A percentile compares a stretch with the other conserved stretches of the same genome.
Evolutionary conservation across 2,329 filamentous ascomycete genomes (phyloP).

Genomic region (Geosmithia putterillii): DNA sequence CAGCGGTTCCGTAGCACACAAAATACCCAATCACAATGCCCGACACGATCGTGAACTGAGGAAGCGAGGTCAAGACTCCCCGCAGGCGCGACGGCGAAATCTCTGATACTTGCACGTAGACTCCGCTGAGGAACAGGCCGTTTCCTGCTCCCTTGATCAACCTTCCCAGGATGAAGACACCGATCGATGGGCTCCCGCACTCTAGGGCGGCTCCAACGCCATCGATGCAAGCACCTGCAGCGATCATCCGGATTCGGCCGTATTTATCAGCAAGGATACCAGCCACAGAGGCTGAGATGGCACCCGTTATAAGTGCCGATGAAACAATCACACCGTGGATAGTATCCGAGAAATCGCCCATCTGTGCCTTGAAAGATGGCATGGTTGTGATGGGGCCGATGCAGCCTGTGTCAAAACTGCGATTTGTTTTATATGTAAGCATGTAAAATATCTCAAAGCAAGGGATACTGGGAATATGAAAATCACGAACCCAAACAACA

Average conservation of each 20-base stretch:
- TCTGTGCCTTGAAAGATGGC: constrained; percentile 13
- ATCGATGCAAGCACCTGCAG: constrained; percentile 35
- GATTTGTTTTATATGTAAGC: neutral
- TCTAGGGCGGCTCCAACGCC: constrained; percentile 39
- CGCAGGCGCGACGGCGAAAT: constrained; percentile 39
- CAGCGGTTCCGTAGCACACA: constrained; percentile 41
- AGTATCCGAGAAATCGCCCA: constrained; percentile 36
- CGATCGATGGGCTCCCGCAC: constrained; percentile 29
- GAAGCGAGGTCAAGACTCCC: constrained; percentile 36
- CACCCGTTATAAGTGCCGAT: constrained; percentile 43
- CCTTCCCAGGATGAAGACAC: constrained; percentile 42
- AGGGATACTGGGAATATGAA: no score
- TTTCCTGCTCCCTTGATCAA: constrained; percentile 45
- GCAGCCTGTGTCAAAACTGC: constrained; percentile 15
- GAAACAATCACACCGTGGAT: constrained; percentile 47
- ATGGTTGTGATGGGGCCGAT: constrained; percentile 20
- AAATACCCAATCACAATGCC: constrained; percentile 46
- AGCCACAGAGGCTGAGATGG: constrained; percentile 43
- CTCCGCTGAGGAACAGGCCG: constrained; percentile 43
- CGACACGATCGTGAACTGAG: constrained; percentile 37
- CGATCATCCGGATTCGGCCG: constrained; percentile 25
- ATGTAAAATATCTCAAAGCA: neutral
- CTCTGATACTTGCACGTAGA: constrained; percentile 48
- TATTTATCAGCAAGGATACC: constrained; percentile 38
- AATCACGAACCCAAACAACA: no score